Percentiles rank a stretch among this genome's conserved stretches.
Evolutionary conservation across 2,329 filamentous ascomycete genomes (phyloP).

Genomic region (Fusarium zealandicum): DNA sequence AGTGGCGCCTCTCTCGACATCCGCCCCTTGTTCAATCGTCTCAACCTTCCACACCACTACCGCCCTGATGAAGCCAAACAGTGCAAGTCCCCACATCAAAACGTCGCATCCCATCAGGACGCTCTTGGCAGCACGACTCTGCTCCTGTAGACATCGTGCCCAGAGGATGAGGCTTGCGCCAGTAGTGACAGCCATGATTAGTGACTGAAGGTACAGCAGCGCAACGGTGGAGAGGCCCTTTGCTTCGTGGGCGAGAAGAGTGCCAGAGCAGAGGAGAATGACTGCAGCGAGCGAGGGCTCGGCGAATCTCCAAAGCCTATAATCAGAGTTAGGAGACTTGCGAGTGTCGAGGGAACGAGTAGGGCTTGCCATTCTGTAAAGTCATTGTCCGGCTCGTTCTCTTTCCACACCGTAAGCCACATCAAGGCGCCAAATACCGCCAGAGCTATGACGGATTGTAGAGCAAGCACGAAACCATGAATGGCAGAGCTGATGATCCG

Average conservation of each 20-base stretch:
- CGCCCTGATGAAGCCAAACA: slow-evolving; percentile 42
- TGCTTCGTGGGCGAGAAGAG: slow-evolving; percentile 40
- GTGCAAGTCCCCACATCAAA: slow-evolving; percentile 40
- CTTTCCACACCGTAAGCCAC: slow-evolving; percentile 40
- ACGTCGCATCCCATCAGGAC: slow-evolving; percentile 40
- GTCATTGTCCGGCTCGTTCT: slow-evolving; percentile 29
- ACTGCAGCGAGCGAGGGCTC: slow-evolving; percentile 29
- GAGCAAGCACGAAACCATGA: slow-evolving; percentile 40
- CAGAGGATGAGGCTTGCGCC: slow-evolving; percentile 30
- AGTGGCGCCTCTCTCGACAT: slow-evolving; percentile 7
- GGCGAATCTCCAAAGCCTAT: slow-evolving; percentile 41
- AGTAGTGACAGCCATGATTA: slow-evolving; percentile 37
- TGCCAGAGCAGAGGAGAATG: slow-evolving; percentile 34
- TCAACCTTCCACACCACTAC: slow-evolving; percentile 42
- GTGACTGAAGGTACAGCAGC: slow-evolving; percentile 40
- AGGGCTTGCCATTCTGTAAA: slow-evolving; percentile 39
- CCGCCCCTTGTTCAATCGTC: slow-evolving; percentile 4
- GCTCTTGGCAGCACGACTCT: slow-evolving; percentile 35
- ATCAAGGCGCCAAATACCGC: slow-evolving; percentile 39
- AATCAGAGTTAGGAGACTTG: background rate
- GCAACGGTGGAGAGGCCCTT: slow-evolving; percentile 38
- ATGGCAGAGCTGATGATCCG: slow-evolving; percentile 32
- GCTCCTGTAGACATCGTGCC: slow-evolving; percentile 34
- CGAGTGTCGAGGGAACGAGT: background rate
- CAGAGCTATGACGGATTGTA: slow-evolving; percentile 39